Percentiles rank a stretch among this genome's conserved stretches.
phyloP scores from a whole-genome alignment of 2,329 filamentous ascomycete genomes.

The Cladosporium sp. region DNA sequence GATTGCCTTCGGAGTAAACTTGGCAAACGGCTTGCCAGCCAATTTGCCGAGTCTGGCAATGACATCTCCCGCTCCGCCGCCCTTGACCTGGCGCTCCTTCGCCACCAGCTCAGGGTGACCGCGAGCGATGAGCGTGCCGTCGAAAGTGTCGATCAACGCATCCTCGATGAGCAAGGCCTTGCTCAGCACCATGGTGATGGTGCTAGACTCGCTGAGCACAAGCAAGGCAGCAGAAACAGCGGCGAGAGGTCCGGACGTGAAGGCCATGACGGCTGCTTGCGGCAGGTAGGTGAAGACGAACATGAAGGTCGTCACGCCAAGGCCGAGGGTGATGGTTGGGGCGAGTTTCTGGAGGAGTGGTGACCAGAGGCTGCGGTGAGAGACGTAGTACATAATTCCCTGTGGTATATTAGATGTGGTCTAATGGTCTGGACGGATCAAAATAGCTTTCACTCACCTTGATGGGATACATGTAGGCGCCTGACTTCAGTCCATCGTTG shows the following conservation, averaged over 20 bases:
- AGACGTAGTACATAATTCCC: conserved; percentile 58
- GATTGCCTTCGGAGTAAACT: conserved; percentile 55
- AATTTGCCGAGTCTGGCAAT: conserved; percentile 56
- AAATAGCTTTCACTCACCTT: conserved; percentile 45
- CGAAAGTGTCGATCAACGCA: conserved; percentile 82
- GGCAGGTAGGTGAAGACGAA: conserved; percentile 84
- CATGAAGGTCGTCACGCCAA: conserved; percentile 58
- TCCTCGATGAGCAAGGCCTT: conserved; percentile 76
- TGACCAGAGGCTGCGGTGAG: conserved; percentile 55
- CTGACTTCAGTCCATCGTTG: conserved; percentile 66
- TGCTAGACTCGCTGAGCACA: conserved; percentile 50
- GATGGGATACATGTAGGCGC: conserved; percentile 82
- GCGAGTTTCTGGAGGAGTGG: conserved; percentile 55
- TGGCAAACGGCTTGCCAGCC: conserved; percentile 51
- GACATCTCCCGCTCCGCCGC: conserved; percentile 44
- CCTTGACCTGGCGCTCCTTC: conserved; percentile 68
- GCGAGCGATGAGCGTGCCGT: conserved; percentile 60
- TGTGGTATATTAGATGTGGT: conserved; percentile 26
- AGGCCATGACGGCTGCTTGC: conserved; percentile 74
- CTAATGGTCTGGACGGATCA: background rate
- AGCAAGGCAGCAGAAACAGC: conserved; percentile 69
- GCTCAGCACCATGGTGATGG: conserved; percentile 50
- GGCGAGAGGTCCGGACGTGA: conserved; percentile 80
- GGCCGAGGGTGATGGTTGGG: conserved; percentile 64
- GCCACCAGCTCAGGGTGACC: conserved; percentile 61